Base-by-base conservation (phyloP, 345 rosid genomes). In the Zanthoxylum bungeanum region DNA sequence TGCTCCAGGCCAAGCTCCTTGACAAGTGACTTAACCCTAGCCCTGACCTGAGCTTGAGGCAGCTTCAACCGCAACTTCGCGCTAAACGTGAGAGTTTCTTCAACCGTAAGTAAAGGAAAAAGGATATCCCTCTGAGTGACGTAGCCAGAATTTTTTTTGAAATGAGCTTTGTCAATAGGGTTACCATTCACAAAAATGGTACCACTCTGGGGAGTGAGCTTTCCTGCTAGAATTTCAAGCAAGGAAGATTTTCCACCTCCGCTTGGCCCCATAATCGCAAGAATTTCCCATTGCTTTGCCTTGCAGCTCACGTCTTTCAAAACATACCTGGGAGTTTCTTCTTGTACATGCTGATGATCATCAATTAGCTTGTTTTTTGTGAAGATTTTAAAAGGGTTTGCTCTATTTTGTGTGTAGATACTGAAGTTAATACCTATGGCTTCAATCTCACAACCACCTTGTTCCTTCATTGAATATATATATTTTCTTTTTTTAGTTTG, bases 241-340 rank as follows among this genome's bases (percentile, higher is more conserved):
- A 96, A 70, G 36, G 98, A 85, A 27, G 99, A 89, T 75, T 93
- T 96, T 40, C 98, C 98, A 12, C 98, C 98, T 14, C 99, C 99
- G 52, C 97, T 93, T 19, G 99, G 99, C 30, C 99, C 99, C 25
- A 89, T 94, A 59, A 95, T 88, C 51, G 98, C 98, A 0, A 92
- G 88, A 77, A 95, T 84, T 79, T 93, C 97, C 98, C 98, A 88
- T 0, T 98, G 97, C 66, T 81, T 95, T 10, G 99, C 99, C 50
- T 80, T 84, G 85, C 93, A 92, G 46, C 61, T 83, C n/a, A 95
- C 94, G 27, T 81, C 85, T 68, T 85, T 89, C 5, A 95, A 84
- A 34, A 95, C 91, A 42, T 84, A 83, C 76, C 79, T 82, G 57
- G 70, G 27, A 33, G 55, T 74, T 34, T 71, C 63, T 42, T 64